A percentile compares a stretch with the other conserved stretches of the same genome.
Conservation (phyloP, 176 grass and related monocot species). For the Carex myosuroides region DNA sequence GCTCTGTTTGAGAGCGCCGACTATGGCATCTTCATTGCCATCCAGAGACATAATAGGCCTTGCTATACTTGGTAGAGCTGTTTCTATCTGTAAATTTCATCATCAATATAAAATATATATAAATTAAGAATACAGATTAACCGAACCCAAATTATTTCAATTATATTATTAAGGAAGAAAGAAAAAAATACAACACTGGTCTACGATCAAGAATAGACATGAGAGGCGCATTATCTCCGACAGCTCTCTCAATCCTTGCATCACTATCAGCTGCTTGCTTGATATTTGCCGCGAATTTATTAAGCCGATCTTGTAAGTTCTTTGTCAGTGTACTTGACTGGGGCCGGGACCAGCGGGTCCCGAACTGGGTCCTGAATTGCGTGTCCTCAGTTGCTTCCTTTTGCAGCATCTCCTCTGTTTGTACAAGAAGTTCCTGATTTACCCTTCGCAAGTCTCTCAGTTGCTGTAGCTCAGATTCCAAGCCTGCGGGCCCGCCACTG, state of each 20-base stretch:
- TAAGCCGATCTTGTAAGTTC: conserved; percentile 90
- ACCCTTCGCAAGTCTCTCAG: conserved; percentile 92
- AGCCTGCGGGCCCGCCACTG: conserved; percentile 73
- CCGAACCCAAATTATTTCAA: background rate
- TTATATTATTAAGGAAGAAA: background rate
- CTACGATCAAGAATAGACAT: conserved; percentile 91
- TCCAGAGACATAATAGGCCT: conserved; percentile 99
- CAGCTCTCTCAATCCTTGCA: conserved; percentile 58
- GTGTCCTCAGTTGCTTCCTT: conserved; percentile 90
- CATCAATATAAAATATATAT: background rate
- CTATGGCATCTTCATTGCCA: conserved; percentile 97
- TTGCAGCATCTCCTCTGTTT: conserved; percentile 91
- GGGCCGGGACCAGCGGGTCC: conserved; percentile 87
- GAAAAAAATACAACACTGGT: conserved; percentile 41
- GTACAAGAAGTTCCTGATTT: conserved; percentile 88
- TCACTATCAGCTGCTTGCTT: conserved; percentile 88
- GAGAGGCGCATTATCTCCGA: conserved; percentile 71
- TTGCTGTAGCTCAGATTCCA: conserved; percentile 90
- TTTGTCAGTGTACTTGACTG: conserved; percentile 92
- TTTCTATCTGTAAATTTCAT: conserved; percentile 68
- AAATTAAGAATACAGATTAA: background rate
- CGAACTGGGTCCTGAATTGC: conserved; percentile 89
- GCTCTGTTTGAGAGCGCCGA: conserved; percentile 91
- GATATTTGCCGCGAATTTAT: conserved; percentile 84
- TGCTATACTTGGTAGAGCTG: conserved; percentile 92